A percentile compares a stretch with the other conserved stretches of the same genome.
Conservation (phyloP, 345 rosid species). For the Eucalyptus victrix region DNA sequence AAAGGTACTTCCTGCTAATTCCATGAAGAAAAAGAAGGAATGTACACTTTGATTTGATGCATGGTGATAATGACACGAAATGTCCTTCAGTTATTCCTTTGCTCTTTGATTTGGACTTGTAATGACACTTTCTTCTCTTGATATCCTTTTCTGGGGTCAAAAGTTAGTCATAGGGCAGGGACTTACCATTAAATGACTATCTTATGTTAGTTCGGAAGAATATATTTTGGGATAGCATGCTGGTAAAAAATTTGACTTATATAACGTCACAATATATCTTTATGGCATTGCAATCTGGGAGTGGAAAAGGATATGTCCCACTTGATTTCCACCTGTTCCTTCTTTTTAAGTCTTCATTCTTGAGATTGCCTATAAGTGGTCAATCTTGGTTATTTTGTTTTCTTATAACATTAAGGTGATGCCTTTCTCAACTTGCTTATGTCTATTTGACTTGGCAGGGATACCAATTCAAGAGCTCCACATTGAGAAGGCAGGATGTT, state of each 20-base stretch:
- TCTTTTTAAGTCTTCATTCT: not conserved
- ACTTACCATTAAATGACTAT: not conserved
- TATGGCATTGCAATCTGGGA: not conserved
- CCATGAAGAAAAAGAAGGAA: not conserved
- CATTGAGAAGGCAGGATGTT: not conserved
- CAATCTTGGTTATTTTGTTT: not conserved
- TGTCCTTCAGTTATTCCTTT: not conserved
- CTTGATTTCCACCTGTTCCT: not conserved
- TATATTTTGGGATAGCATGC: not conserved
- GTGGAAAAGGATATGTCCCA: not conserved
- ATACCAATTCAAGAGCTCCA: not conserved
- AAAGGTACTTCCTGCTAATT: slow-evolving; percentile 6
- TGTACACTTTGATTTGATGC: not conserved
- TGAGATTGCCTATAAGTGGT: not conserved
- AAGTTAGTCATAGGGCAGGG: not conserved
- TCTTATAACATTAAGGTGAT: not conserved
- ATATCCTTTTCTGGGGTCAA: not conserved
- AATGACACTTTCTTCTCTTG: not conserved
- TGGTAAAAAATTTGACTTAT: not conserved
- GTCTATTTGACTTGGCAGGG: slow-evolving; percentile 2
- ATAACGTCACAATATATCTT: not conserved
- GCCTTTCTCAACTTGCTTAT: not conserved
- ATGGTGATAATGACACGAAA: not conserved
- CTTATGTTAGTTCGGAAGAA: not conserved
- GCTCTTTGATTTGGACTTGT: not conserved